A percentile compares a stretch with the other conserved stretches of the same genome.
These are phyloP conservation scores for Penstemon eatonii DNA, from an alignment of 257 asterid species.

Conservation along the genomic window DNA sequence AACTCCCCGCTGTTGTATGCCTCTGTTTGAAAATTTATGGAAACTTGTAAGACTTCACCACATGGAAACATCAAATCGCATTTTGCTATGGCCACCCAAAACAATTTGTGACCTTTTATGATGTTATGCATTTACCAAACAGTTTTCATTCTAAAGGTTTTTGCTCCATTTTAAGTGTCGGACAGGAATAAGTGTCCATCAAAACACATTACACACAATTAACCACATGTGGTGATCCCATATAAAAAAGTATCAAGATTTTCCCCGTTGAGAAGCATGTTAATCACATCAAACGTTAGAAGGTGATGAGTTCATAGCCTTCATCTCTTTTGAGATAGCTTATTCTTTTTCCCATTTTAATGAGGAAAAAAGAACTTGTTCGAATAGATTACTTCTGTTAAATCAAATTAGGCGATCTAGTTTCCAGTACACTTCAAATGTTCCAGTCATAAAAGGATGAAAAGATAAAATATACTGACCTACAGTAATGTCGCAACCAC, in stretches of 20 bases:
- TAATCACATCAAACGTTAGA: slow-evolving; percentile 10
- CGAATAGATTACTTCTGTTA: neutral
- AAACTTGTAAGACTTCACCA: slow-evolving; percentile 23
- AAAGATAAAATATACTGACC: slow-evolving; percentile 40
- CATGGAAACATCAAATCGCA: slow-evolving; percentile 6
- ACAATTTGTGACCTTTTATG: neutral
- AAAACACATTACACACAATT: neutral
- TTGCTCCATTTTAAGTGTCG: neutral
- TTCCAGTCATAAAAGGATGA: neutral
- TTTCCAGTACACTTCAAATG: slow-evolving; percentile 1
- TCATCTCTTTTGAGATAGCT: slow-evolving; percentile 9
- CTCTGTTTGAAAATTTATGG: slow-evolving; percentile 44
- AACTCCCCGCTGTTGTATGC: slow-evolving; percentile 77
- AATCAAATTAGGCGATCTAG: neutral
- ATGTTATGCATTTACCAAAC: neutral
- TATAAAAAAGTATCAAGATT: neutral
- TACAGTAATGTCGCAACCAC: slow-evolving; percentile 87
- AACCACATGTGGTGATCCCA: neutral
- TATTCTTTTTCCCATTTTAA: neutral
- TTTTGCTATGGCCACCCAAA: slow-evolving; percentile 13
- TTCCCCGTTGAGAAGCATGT: slow-evolving; percentile 1
- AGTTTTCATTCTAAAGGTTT: slow-evolving; percentile 4
- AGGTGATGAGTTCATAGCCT: neutral
- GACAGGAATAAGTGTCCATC: neutral
- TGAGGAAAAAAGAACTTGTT: neutral